Percentiles rank a stretch among this genome's conserved stretches.
These are phyloP conservation scores for Ploettnerulaceae sp. DNA, from an alignment of 2,329 filamentous ascomycete genomes.

Conservation along the genomic window DNA sequence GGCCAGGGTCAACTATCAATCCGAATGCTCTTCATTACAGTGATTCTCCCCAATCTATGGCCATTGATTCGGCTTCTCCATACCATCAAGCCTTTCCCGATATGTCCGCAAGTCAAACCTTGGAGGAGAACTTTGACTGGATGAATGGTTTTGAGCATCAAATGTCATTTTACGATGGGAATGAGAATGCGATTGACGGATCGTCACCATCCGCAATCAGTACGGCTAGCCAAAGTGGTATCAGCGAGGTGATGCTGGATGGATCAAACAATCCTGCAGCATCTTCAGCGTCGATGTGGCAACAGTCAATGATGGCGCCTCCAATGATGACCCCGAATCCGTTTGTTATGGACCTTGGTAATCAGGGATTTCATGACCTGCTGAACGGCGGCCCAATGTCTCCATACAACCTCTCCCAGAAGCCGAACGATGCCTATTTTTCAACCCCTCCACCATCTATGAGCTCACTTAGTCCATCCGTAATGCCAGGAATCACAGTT, in stretches of 20 bases:
- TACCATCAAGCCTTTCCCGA: slow-evolving; percentile 54
- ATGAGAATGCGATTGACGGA: slow-evolving; percentile 80
- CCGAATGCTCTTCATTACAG: slow-evolving; percentile 77
- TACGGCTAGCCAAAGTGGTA: slow-evolving; percentile 85
- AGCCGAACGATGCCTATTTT: slow-evolving; percentile 72
- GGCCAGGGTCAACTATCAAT: slow-evolving; percentile 64
- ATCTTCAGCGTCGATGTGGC: slow-evolving; percentile 59
- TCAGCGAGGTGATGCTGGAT: slow-evolving; percentile 89
- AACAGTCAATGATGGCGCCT: slow-evolving; percentile 63
- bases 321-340: slow-evolving; percentile 60
- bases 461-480: slow-evolving; percentile 66
- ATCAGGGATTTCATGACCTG: slow-evolving; percentile 72
- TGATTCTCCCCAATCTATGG: slow-evolving; percentile 66
- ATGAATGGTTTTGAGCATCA: slow-evolving; percentile 75
- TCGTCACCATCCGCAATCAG: slow-evolving; percentile 96
- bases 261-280: slow-evolving; percentile 62
- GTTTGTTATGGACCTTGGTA: slow-evolving; percentile 71
- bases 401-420: slow-evolving; percentile 67
- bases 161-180: slow-evolving; percentile 62
- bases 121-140: slow-evolving; percentile 83
- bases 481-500: slow-evolving; percentile 59
- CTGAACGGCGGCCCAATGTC: slow-evolving; percentile 68
- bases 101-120: slow-evolving; percentile 51
- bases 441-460: slow-evolving; percentile 72
- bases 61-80: slow-evolving; percentile 56